Conservation (phyloP, 108 stramenopile genomes). For the Cyclostephanos invisitatus region DNA sequence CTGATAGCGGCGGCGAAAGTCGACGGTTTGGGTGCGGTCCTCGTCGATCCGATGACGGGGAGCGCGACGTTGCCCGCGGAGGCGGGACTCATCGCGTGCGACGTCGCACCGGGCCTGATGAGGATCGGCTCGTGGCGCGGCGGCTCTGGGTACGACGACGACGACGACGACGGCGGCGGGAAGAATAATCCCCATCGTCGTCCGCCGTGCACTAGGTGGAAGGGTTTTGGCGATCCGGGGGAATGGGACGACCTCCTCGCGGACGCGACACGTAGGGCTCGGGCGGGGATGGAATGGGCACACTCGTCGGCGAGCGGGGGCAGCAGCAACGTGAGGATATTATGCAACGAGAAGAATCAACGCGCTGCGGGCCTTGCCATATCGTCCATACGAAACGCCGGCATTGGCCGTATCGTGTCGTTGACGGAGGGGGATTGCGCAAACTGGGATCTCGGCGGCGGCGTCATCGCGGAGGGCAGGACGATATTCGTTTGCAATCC, state of each 20-base stretch:
- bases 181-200: conserved; percentile 44
- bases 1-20: conserved; percentile 42
- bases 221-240: conserved; percentile 36
- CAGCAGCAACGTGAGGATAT: conserved; percentile 36
- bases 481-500: conserved; percentile 75
- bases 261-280: conserved; percentile 62
- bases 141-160: conserved; percentile 17
- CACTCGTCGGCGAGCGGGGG: conserved; percentile 5
- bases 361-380: conserved; percentile 43
- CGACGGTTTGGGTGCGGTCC: conserved; percentile 29
- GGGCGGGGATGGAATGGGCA: conserved; percentile 60
- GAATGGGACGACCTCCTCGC: conserved; percentile 68
- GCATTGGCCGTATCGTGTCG: conserved; percentile 51
- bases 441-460: conserved; percentile 48
- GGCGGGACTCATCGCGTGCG: conserved; percentile 75
- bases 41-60: conserved; percentile 87
- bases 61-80: conserved; percentile 75
- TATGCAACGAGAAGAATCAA: conserved; percentile 53
- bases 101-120: conserved; percentile 77
- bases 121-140: conserved; percentile 54
- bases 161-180: not conserved
- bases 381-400: conserved; percentile 51
- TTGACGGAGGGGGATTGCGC: conserved; percentile 66
- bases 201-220: conserved; percentile 79
- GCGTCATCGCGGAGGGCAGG: conserved; percentile 17